phyloP scores from a whole-genome alignment of 2,329 filamentous ascomycete genomes.

The Talaromyces sp. region DNA sequence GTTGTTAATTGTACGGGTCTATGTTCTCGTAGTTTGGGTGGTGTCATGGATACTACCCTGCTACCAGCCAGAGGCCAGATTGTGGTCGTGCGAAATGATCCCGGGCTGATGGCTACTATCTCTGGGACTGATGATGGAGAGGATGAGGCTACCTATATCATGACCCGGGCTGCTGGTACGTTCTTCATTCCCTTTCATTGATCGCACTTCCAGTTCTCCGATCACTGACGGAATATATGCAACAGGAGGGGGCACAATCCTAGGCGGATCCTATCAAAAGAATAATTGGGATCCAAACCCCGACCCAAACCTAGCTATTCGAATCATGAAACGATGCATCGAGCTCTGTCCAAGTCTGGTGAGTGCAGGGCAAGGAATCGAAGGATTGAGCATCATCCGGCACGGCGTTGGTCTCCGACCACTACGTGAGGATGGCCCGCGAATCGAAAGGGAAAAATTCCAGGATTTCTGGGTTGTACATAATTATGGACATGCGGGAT shows the following conservation, averaged over 20 bases:
- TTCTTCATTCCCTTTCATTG: neutral
- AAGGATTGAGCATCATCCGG: conserved; percentile 70
- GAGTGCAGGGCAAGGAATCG: conserved; percentile 55
- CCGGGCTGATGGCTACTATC: conserved; percentile 64
- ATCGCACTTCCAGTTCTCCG: too few relatives aligned
- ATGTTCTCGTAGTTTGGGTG: conserved; percentile 69
- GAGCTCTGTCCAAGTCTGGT: conserved; percentile 34
- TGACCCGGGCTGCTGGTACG: conserved; percentile 63
- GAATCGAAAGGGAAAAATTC: conserved; percentile 70
- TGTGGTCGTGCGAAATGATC: conserved; percentile 76
- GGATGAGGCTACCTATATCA: conserved; percentile 73
- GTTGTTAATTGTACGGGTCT: conserved; percentile 85
- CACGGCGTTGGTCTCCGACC: conserved; percentile 82
- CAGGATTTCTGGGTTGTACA: conserved; percentile 53
- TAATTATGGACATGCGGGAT: conserved; percentile 47
- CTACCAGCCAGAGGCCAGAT: conserved; percentile 78
- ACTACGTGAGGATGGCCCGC: conserved; percentile 66
- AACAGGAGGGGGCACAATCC: conserved; percentile 67
- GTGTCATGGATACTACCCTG: conserved; percentile 72
- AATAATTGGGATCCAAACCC: conserved; percentile 75
- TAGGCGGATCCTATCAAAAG: conserved; percentile 82
- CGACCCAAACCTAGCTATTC: conserved; percentile 72
- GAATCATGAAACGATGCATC: conserved; percentile 72
- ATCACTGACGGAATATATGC: neutral
- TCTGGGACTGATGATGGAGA: conserved; percentile 63